phyloP scores from a whole-genome alignment of 805 yeast species.

The Schizosaccharomyces cryophilus region DNA sequence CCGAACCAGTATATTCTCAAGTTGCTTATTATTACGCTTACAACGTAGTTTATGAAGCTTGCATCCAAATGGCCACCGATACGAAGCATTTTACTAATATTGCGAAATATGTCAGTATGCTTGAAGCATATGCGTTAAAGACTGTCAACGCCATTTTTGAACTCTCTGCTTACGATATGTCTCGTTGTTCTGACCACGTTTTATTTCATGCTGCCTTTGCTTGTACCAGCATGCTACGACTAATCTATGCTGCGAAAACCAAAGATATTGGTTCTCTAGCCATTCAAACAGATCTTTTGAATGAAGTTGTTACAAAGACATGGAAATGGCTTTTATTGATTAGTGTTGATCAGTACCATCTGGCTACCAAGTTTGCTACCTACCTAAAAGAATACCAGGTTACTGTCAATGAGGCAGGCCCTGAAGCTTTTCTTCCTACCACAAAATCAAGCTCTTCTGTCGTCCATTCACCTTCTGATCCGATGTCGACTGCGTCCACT shows the following conservation, averaged over 20 bases:
- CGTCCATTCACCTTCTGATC: too few relatives aligned
- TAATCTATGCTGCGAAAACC: background rate
- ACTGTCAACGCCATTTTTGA: background rate
- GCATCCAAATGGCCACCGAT: background rate
- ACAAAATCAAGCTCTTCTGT: too few relatives aligned
- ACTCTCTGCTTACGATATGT: background rate
- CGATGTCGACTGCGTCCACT: background rate
- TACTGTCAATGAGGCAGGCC: background rate
- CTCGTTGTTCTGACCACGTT: background rate
- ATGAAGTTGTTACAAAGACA: background rate
- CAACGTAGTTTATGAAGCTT: background rate
- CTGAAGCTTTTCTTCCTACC: background rate
- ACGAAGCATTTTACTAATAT: background rate
- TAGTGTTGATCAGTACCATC: background rate
- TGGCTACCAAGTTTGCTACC: background rate
- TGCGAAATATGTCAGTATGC: background rate
- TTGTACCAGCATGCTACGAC: background rate
- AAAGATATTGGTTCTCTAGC: background rate
- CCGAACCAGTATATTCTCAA: background rate
- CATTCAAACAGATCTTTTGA: background rate
- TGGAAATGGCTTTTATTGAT: background rate
- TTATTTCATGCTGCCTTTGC: background rate
- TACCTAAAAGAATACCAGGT: background rate
- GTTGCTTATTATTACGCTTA: background rate
- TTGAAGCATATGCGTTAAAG: background rate